These are phyloP conservation scores for Blumeria graminis DNA, from an alignment of 2,329 filamentous ascomycete species.

Conservation along the genomic window DNA sequence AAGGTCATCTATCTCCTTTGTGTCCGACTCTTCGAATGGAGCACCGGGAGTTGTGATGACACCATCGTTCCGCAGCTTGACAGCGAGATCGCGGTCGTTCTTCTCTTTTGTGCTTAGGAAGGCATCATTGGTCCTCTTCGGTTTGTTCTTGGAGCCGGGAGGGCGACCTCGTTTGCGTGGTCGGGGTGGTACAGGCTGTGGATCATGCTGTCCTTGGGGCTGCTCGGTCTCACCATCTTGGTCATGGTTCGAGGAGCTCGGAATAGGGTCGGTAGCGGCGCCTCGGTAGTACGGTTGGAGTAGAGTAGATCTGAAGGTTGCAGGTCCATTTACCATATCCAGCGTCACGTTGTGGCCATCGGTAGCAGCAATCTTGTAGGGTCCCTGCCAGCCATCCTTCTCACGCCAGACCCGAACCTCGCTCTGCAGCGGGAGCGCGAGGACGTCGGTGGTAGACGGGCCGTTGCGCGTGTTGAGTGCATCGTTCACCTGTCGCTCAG, in stretches of 20 bases:
- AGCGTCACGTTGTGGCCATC: neutral
- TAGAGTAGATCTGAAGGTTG: conserved; percentile 1
- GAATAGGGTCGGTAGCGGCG: neutral
- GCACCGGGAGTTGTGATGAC: neutral
- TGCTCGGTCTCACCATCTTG: neutral
- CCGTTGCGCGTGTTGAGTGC: conserved; percentile 1
- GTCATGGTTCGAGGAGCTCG: neutral
- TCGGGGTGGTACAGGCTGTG: neutral
- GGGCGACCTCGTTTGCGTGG: neutral
- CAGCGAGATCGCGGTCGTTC: neutral
- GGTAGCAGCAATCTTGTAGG: neutral
- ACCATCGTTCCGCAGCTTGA: neutral
- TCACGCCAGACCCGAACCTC: conserved; percentile 3
- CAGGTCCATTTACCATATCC: neutral
- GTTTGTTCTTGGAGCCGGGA: neutral
- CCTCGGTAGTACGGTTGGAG: neutral
- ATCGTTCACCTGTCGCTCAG: conserved; percentile 1
- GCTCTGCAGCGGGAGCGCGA: conserved; percentile 1
- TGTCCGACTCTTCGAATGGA: neutral
- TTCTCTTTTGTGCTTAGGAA: neutral
- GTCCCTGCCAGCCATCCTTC: conserved; percentile 1
- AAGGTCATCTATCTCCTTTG: neutral
- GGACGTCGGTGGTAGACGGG: neutral
- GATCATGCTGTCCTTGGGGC: neutral
- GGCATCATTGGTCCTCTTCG: neutral